phyloP scores from a whole-genome alignment of 345 rosid genomes.

The Melastoma malabathricum region DNA sequence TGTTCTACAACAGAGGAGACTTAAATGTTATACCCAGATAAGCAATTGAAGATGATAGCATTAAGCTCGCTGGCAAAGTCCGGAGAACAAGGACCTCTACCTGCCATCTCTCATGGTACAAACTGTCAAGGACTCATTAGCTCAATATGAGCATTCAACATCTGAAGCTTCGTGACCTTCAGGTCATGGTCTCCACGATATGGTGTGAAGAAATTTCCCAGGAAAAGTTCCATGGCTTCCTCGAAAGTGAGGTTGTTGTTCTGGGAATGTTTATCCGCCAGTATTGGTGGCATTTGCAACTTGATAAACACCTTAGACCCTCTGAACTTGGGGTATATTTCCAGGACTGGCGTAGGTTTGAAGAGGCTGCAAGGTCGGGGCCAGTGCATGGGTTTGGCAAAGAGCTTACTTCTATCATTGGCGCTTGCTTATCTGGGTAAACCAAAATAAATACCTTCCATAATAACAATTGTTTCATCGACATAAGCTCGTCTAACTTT shows the following conservation, averaged over 20 bases:
- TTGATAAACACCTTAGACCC: not conserved
- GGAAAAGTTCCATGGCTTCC: slow-evolving; percentile 38
- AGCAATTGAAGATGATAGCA: slow-evolving; percentile 37
- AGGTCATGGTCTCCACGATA: slow-evolving; percentile 91
- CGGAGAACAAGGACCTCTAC: slow-evolving; percentile 80
- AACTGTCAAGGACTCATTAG: no score
- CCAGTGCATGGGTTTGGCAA: slow-evolving; percentile 51
- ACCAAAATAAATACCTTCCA: slow-evolving; percentile 16
- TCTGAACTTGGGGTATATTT: not conserved
- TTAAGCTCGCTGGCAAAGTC: slow-evolving; percentile 67
- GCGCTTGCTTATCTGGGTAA: slow-evolving; percentile 52
- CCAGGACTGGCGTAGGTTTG: slow-evolving; percentile 58
- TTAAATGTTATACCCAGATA: slow-evolving; percentile 44
- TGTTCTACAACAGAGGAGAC: not conserved
- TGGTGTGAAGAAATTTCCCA: slow-evolving; percentile 90
- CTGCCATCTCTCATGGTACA: slow-evolving; percentile 89
- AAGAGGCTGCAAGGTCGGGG: slow-evolving; percentile 46
- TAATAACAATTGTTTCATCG: not conserved
- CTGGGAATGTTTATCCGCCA: not conserved
- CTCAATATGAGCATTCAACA: no score
- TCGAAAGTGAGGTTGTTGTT: slow-evolving; percentile 39
- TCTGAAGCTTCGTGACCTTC: slow-evolving; percentile 3
- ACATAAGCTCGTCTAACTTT: not conserved
- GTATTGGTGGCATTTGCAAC: not conserved
- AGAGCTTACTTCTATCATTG: slow-evolving; percentile 49